Conservation (phyloP, 2,329 filamentous ascomycete genomes). For the Botrytis squamosa region DNA sequence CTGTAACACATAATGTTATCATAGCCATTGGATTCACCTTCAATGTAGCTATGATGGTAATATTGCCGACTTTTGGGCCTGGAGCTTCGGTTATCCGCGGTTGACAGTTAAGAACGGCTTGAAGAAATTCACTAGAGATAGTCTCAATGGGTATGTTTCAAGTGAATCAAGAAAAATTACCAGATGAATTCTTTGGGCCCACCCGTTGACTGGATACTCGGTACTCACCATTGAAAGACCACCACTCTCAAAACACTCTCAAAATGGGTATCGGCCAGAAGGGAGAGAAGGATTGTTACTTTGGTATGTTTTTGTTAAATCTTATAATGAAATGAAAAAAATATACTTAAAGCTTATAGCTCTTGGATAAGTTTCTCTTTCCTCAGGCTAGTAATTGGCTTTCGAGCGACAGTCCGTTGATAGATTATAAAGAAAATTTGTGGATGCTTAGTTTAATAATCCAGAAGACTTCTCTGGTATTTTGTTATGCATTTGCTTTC, state of each 20-base stretch:
- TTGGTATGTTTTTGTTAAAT: neutral
- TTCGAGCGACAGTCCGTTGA: neutral
- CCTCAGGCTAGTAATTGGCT: neutral
- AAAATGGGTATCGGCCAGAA: neutral
- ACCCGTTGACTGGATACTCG: too few species aligned
- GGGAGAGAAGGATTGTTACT: rapidly evolving
- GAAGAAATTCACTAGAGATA: neutral
- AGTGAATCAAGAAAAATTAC: neutral
- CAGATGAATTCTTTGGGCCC: too few species aligned
- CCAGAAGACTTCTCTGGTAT: neutral
- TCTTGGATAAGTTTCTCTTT: neutral
- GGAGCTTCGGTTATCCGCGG: neutral
- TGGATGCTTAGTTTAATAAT: neutral
- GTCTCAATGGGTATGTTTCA: neutral
- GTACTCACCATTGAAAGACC: neutral
- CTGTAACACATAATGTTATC: neutral
- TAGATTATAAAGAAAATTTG: rapidly evolving
- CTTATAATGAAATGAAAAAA: neutral
- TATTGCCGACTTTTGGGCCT: neutral
- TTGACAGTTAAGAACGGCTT: neutral
- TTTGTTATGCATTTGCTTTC: neutral
- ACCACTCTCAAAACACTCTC: neutral
- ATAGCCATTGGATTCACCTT: neutral
- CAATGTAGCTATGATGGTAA: neutral
- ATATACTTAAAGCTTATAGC: too few species aligned